Conservation (phyloP, 106 monocot genomes). For the Vanilla planifolia region DNA sequence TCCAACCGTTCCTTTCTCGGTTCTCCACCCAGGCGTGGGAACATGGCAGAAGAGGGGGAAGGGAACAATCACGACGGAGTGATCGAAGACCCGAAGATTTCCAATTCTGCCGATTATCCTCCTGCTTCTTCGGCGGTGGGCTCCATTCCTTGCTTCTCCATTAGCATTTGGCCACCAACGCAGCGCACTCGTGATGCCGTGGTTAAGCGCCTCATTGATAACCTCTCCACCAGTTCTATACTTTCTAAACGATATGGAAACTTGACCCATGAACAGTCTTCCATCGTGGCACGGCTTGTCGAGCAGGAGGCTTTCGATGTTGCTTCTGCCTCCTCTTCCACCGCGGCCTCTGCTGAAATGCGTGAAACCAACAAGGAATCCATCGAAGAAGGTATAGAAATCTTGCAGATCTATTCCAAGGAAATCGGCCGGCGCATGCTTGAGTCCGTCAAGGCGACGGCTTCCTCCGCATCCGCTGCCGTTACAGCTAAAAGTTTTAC, state of each 20-base stretch:
- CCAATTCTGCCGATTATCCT: background rate
- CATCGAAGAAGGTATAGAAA: slow-evolving; percentile 37
- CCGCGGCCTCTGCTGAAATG: background rate
- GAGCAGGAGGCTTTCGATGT: slow-evolving; percentile 36
- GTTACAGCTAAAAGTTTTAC: too few species aligned
- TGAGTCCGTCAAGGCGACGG: slow-evolving; percentile 25
- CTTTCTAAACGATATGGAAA: slow-evolving; percentile 51
- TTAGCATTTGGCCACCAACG: slow-evolving; percentile 55
- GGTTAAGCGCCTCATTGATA: slow-evolving; percentile 39
- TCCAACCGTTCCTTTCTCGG: too few species aligned
- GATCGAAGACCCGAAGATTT: slow-evolving; percentile 9
- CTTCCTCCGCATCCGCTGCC: background rate
- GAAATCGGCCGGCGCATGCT: slow-evolving; percentile 42
- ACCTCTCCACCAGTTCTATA: slow-evolving; percentile 26
- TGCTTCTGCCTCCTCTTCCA: slow-evolving; percentile 6
- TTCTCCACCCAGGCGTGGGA: too few species aligned
- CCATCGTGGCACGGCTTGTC: slow-evolving; percentile 17
- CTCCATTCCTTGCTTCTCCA: slow-evolving; percentile 6
- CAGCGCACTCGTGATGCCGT: slow-evolving; percentile 66
- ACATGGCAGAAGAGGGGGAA: slow-evolving; percentile 4
- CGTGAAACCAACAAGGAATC: background rate
- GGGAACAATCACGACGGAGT: slow-evolving; percentile 13
- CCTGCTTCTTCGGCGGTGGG: background rate
- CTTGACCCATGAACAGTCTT: slow-evolving; percentile 25
- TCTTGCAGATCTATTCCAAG: slow-evolving; percentile 46